phyloP scores from a whole-genome alignment of 2,329 filamentous ascomycete genomes.

The Fusarium fujikuroi region DNA sequence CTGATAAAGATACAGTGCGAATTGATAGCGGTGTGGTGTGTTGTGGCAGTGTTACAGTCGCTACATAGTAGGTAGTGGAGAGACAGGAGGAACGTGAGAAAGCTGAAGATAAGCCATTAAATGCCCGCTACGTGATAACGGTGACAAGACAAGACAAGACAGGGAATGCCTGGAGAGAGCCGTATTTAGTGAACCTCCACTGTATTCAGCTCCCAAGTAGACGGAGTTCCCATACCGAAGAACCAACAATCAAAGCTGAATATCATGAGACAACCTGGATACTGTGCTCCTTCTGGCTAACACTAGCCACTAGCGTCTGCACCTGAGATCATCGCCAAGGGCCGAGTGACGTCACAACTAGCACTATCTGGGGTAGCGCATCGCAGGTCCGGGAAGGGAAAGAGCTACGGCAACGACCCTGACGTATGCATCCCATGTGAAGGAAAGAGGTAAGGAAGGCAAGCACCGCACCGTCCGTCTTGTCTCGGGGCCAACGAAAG shows the following conservation, averaged over 20 bases:
- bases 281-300: constrained; percentile 12
- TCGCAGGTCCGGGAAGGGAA: constrained; percentile 25
- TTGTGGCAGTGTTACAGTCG: background rate
- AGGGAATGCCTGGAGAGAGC: background rate
- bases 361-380: constrained; percentile 40
- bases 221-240: constrained; percentile 3
- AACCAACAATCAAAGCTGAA: constrained; percentile 17
- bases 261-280: background rate
- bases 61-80: background rate
- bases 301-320: constrained; percentile 26
- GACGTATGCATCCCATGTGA: constrained; percentile 30
- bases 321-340: constrained; percentile 40
- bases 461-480: constrained; percentile 31
- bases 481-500: constrained; percentile 33
- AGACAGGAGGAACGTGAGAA: constrained; percentile 9
- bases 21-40: constrained; percentile 13
- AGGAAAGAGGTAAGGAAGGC: constrained; percentile 14
- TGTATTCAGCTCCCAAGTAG: background rate
- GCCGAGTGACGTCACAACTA: constrained; percentile 40
- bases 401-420: constrained; percentile 35
- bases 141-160: background rate
- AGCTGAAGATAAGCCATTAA: constrained; percentile 2
- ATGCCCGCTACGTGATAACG: background rate
- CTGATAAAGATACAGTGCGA: constrained; percentile 32
- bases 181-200: background rate